These are phyloP conservation scores for Verbascum thapsus DNA, from an alignment of 257 asterid species.

Conservation along the genomic window DNA sequence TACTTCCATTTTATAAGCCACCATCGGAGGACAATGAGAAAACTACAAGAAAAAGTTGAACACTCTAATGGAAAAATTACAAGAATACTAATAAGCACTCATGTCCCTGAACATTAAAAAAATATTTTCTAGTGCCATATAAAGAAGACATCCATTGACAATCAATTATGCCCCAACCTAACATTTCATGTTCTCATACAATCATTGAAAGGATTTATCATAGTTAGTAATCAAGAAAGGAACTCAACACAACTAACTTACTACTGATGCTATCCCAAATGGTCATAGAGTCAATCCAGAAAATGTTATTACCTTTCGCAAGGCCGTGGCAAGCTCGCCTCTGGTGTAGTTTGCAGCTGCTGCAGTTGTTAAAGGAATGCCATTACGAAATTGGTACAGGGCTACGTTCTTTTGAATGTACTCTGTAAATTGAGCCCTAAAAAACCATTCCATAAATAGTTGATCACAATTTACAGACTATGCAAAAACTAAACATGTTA, in stretches of 20 bases:
- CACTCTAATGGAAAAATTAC: not conserved
- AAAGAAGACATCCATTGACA: not conserved
- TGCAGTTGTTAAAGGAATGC: slow-evolving; percentile 90
- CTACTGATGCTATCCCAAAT: slow-evolving; percentile 21
- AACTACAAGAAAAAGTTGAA: slow-evolving; percentile 18
- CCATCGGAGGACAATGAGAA: too few species aligned
- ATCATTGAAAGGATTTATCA: not conserved
- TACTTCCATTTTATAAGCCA: too few species aligned
- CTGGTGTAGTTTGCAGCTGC: slow-evolving; percentile 97
- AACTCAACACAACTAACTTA: not conserved
- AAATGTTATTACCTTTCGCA: slow-evolving; percentile 68
- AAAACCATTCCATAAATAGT: slow-evolving; percentile 26
- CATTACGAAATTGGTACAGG: slow-evolving; percentile 89
- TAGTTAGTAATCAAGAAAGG: slow-evolving; percentile 9
- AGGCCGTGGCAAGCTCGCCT: slow-evolving; percentile 97
- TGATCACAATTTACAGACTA: too few species aligned
- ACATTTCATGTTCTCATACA: slow-evolving; percentile 13
- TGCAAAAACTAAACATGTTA: not conserved
- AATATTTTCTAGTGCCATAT: not conserved
- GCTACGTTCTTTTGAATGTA: slow-evolving; percentile 94
- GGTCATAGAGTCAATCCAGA: slow-evolving; percentile 2
- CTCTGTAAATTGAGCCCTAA: slow-evolving; percentile 95
- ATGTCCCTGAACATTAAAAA: slow-evolving; percentile 10
- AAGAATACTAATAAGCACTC: not conserved
- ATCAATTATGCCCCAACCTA: not conserved